phyloP scores from a whole-genome alignment of 2,329 filamentous ascomycete species.

The Fusarium vanettenii region DNA sequence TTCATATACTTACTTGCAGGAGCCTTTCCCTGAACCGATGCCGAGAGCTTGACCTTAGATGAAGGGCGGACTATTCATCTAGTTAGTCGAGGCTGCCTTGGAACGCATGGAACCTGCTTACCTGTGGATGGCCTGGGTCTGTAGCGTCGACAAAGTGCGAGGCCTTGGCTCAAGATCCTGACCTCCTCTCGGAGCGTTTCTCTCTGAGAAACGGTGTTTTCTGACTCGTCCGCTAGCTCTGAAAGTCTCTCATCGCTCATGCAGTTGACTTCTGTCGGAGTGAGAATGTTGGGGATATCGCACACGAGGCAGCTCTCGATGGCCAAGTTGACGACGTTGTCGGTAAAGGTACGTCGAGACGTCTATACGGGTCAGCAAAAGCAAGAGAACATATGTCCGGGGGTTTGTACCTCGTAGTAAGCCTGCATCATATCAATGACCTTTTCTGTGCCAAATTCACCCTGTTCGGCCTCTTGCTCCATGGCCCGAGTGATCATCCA shows the following conservation, averaged over 20 bases:
- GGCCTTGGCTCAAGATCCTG: constrained; percentile 12
- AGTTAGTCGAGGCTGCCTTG: neutral
- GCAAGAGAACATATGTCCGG: rapidly evolving
- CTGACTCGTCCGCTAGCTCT: constrained; percentile 21
- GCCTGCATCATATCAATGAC: constrained; percentile 58
- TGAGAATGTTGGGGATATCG: constrained; percentile 56
- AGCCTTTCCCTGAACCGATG: neutral
- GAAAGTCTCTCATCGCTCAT: constrained; percentile 22
- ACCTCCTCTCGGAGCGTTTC: constrained; percentile 18
- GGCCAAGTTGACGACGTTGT: constrained; percentile 61
- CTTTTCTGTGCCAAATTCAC: constrained; percentile 51
- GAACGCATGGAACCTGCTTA: neutral
- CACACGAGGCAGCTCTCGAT: constrained; percentile 61
- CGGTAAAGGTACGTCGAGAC: constrained; percentile 56
- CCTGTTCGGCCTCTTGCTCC: constrained; percentile 21
- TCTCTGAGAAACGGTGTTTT: constrained; percentile 6
- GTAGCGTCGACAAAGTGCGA: constrained; percentile 12
- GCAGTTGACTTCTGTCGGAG: constrained; percentile 36
- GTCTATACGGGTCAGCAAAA: constrained; percentile 44
- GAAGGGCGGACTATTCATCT: constrained; percentile 1
- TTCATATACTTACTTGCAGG: neutral
- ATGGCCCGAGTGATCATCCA: constrained; percentile 18
- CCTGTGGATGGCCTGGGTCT: constrained; percentile 23
- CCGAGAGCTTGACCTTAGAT: neutral
- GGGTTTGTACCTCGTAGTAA: constrained; percentile 54